phyloP scores from a whole-genome alignment of 192 early-diverging fungal genomes.

The Podila epicladia region DNA sequence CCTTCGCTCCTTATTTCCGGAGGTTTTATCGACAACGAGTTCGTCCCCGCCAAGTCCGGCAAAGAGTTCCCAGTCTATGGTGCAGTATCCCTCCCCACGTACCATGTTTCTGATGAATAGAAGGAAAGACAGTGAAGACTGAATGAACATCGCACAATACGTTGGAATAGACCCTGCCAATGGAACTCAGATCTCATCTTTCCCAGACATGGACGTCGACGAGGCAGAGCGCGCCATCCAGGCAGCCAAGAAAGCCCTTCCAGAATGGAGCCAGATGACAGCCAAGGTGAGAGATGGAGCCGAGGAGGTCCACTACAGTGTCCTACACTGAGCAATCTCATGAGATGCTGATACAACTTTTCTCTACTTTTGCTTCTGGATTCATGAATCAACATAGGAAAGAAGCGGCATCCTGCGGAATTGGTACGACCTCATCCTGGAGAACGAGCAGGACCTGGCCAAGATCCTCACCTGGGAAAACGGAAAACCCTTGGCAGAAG shows the following conservation, averaged over 20 bases:
- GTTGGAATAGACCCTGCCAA: slow-evolving; percentile 69
- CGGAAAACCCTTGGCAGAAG: slow-evolving; percentile 75
- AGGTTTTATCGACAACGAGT: slow-evolving; percentile 71
- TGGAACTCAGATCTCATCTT: slow-evolving; percentile 65
- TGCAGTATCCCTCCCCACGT: slow-evolving; percentile 15
- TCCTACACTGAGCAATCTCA: too few species aligned
- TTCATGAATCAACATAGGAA: slow-evolving; percentile 31
- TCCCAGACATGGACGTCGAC: slow-evolving; percentile 70
- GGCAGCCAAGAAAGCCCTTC: slow-evolving; percentile 67
- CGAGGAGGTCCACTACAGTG: too few species aligned
- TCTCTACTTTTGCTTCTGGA: neutral
- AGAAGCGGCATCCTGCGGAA: slow-evolving; percentile 68
- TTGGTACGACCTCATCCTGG: slow-evolving; percentile 72
- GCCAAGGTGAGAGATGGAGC: slow-evolving; percentile 53
- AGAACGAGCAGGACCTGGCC: slow-evolving; percentile 79
- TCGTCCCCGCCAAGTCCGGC: slow-evolving; percentile 54
- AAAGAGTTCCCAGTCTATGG: slow-evolving; percentile 65
- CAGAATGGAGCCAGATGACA: slow-evolving; percentile 68
- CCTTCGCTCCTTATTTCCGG: slow-evolving; percentile 59
- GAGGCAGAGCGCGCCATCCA: slow-evolving; percentile 69
- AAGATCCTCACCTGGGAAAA: slow-evolving; percentile 85
- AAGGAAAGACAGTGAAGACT: neutral
- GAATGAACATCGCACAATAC: neutral
- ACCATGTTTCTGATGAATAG: neutral
- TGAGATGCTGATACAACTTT: neutral